phyloP scores from a whole-genome alignment of 257 asterid genomes.

The Solanum etuberosum region DNA sequence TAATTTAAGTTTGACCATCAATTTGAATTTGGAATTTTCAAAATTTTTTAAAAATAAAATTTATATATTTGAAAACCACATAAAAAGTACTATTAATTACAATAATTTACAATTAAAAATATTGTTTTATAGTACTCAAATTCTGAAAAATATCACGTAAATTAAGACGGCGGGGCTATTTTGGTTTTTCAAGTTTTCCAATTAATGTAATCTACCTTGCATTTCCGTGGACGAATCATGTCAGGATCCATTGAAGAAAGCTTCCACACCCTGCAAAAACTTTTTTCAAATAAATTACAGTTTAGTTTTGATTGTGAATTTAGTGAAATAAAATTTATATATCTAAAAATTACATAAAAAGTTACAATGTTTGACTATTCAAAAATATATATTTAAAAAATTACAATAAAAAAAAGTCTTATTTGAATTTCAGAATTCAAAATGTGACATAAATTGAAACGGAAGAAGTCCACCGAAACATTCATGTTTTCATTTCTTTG shows the following conservation, averaged over 20 bases:
- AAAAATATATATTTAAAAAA: too few species aligned
- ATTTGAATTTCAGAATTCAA: too few species aligned
- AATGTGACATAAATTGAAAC: too few species aligned
- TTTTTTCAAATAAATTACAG: not conserved
- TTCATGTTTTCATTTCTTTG: too few species aligned
- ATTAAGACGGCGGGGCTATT: not conserved
- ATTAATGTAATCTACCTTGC: not conserved
- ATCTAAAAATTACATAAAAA: too few species aligned
- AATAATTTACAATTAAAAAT: not conserved
- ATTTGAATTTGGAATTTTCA: not conserved
- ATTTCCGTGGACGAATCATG: not conserved
- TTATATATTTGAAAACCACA: not conserved
- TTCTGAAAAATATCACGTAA: accelerated
- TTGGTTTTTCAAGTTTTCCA: not conserved
- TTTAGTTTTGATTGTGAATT: not conserved
- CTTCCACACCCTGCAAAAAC: not conserved
- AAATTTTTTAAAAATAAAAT: not conserved
- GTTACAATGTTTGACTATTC: too few species aligned
- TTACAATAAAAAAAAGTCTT: too few species aligned
- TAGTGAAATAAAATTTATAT: too few species aligned
- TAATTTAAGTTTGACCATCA: not conserved
- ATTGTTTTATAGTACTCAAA: not conserved
- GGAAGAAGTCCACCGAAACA: too few species aligned
- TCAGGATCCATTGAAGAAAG: not conserved
- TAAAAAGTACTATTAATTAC: not conserved